Base-by-base conservation (phyloP, 768 basidiomycete genomes). In the Antrodiella citrinella region DNA sequence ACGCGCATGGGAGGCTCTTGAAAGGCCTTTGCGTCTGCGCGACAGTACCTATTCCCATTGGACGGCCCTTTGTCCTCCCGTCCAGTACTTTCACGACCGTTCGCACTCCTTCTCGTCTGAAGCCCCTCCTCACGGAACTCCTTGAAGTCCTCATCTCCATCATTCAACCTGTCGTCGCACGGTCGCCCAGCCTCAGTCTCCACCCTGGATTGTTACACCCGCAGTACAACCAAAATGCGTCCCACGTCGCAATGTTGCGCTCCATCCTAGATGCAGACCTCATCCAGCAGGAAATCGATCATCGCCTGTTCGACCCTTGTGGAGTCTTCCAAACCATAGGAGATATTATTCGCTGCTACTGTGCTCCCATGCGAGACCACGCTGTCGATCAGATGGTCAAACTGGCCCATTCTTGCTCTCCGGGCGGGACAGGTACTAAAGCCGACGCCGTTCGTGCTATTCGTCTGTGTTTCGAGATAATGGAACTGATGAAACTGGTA, bases 401-500 rank as follows among this genome's bases (percentile, higher is more conserved):
- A 48, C 73, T 79, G 10, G 89, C 89, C 2, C 72, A 74, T 50
- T 65, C 73, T 23, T 78, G 81, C 64, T 72, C 76, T 9, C 75
- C 76, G 4, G 76, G 76, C 1, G 41, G 41, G 9, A 18, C 7
- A 9, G 81, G 80, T 13, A 76, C 68, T 56, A 79, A 77, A 51
- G 69, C 73, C 49, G 81, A 84, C 55, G 82, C 85, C 7, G 80
- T 91, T 44, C 75, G 71, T 50, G 88, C 90, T 5, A 75, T 94
- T 51, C 73, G 85, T 53, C 75, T 84, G 75, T 91, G 90, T 69
- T 80, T 93, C 64, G 91, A 94, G 62, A 83, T 95, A 54, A 72
- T 94, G 35, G 93, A 95, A 69, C 77, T 94, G 52, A 95, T 96
- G 93, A 94, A 94, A 74, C 75, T 96, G 60, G 92, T 89, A 61